Conservation (phyloP, 2,329 filamentous ascomycete genomes). For the Elsinoe perseae region DNA sequence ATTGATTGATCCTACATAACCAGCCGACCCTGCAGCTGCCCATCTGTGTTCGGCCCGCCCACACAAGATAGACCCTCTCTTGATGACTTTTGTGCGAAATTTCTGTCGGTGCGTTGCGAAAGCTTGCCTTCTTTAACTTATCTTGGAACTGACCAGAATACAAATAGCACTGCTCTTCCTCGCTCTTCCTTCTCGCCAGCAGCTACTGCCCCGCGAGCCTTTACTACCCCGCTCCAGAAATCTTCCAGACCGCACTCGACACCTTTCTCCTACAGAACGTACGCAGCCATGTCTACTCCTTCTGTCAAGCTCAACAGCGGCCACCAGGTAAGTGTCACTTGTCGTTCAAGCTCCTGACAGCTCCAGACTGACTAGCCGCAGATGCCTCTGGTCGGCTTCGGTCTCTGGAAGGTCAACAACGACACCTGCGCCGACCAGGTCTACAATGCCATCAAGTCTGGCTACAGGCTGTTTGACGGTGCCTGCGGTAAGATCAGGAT, state of each 20-base stretch:
- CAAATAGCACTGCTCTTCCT: conserved; percentile 12
- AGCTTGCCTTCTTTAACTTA: not conserved
- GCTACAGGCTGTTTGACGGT: conserved; percentile 55
- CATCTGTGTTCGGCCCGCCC: not conserved
- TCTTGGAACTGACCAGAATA: conserved; percentile 3
- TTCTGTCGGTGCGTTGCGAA: conserved; percentile 11
- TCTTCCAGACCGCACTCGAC: not conserved
- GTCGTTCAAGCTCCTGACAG: not conserved
- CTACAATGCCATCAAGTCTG: conserved; percentile 61
- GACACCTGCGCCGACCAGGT: conserved; percentile 65
- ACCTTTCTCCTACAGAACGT: conserved; percentile 17
- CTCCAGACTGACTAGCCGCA: conserved; percentile 26
- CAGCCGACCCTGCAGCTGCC: conserved; percentile 7
- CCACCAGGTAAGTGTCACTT: conserved; percentile 25
- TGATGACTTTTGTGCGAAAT: conserved; percentile 16
- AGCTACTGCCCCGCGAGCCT: conserved; percentile 8
- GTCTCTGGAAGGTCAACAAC: conserved; percentile 77
- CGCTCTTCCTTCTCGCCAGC: not conserved
- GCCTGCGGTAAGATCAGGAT: conserved; percentile 42
- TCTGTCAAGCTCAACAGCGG: conserved; percentile 33
- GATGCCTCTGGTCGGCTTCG: conserved; percentile 70
- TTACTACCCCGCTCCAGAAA: conserved; percentile 10
- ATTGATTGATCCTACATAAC: conserved; percentile 12
- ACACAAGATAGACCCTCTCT: not conserved
- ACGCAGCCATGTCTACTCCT: conserved; percentile 27